phyloP scores from a whole-genome alignment of 768 basidiomycete species.

The Daedaleopsis sinensis region DNA sequence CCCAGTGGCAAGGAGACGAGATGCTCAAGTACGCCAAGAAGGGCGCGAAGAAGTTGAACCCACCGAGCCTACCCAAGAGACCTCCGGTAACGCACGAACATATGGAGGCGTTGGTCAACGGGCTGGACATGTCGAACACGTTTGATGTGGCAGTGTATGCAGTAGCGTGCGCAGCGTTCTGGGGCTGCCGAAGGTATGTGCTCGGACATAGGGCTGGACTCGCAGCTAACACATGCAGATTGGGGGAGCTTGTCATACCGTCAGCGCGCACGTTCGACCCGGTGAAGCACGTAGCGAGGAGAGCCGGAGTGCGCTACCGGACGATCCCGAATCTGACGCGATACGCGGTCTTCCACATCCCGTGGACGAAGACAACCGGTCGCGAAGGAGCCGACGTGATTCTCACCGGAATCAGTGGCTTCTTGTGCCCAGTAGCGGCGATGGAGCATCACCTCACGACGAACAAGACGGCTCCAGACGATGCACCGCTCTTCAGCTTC shows the following conservation, averaged over 20 bases:
- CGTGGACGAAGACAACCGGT: conserved; percentile 39
- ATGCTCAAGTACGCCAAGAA: conserved; percentile 14
- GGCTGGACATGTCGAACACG: conserved; percentile 31
- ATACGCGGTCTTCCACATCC: conserved; percentile 33
- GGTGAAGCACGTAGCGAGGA: not conserved
- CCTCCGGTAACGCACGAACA: conserved; percentile 41
- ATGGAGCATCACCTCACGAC: conserved; percentile 26
- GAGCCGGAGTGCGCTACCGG: not conserved
- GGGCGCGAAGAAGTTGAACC: conserved; percentile 29
- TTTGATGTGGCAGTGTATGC: conserved; percentile 41
- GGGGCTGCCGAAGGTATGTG: conserved; percentile 28
- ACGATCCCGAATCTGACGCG: not conserved
- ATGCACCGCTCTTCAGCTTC: conserved; percentile 15
- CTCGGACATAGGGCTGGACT: conserved; percentile 10
- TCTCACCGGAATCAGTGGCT: conserved; percentile 22
- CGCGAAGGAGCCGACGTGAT: conserved; percentile 31
- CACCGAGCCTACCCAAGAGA: conserved; percentile 17
- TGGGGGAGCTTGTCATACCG: not conserved
- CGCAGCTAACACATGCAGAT: not conserved
- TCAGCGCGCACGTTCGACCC: not conserved
- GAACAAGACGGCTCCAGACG: not conserved
- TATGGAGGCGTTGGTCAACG: conserved; percentile 24
- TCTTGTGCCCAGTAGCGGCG: conserved; percentile 23
- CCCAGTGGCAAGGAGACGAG: conserved; percentile 38
- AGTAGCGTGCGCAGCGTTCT: conserved; percentile 37